Evolutionary conservation across 208 protist species (phyloP), one percentile per base, ranked within the genome.

Genomic region (Leishmania lainsoni): DNA sequence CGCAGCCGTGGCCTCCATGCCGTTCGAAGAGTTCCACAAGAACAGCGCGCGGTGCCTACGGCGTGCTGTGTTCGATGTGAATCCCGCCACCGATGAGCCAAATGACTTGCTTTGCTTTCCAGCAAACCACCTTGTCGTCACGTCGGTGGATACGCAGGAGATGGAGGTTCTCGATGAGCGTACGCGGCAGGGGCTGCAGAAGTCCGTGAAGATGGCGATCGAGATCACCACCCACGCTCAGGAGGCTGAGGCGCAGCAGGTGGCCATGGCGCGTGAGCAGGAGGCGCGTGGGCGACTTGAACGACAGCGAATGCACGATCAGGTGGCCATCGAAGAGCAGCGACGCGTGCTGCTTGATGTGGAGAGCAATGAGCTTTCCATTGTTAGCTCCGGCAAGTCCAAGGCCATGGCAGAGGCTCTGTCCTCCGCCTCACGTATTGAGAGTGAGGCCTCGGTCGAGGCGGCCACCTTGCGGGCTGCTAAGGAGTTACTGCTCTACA

Each of bases 131-230:
- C 91, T 99, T 26, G 93, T 98, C 75, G 94, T 99, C 81, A 99
- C 96, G 35, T 98, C 94, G 69, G 95, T 99, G 29, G 98, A 99
- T 84, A 98, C 97, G 76, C 97, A 99, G 90, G 91, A 91, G 72
- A 96, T 99, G 79, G 94, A 98, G 86, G 95, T 98, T 83, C 91
- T 99, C 17, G 98, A 99, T 89, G 92, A 95, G 73, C 90, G 97
- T 63, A 99, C 98, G 49, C 93, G 96, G 56, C 93, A 98, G 76
- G 94, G 97, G 14, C 86, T 99, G 17, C 95, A 99, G 74, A 98
- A 99, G 89, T 98, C 97, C 5, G 98, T 99, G 42, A 98, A 99
- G 88, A 95, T 98, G 70, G 98, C 98, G 32, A 99, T 99, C 82
- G 96, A 99, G 84, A 99, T 99, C 74, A 97, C 98, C 22, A 99